Evolutionary conservation across 768 basidiomycete genomes (phyloP).

Genomic region (Mycena leptocephala): DNA sequence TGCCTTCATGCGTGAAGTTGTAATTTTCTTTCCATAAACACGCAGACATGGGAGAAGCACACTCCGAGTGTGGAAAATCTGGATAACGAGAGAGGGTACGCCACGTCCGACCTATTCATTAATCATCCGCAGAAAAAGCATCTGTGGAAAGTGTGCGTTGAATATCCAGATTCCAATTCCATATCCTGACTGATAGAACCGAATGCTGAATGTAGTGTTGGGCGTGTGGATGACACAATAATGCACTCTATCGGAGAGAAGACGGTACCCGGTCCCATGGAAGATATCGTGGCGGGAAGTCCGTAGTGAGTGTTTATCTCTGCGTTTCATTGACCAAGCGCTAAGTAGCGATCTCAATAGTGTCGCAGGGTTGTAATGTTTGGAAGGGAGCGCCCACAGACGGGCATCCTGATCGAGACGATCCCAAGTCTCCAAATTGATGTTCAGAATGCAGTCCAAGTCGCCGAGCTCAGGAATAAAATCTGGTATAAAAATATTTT

Average conservation of each 20-base stretch:
- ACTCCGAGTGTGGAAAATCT: conserved; percentile 51
- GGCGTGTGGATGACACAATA: conserved; percentile 51
- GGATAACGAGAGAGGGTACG: conserved; percentile 53
- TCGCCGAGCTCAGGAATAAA: conserved; percentile 50
- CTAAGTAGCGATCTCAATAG: too few species aligned
- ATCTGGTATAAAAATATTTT: conserved; percentile 48
- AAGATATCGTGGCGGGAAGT: conserved; percentile 37
- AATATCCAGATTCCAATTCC: too few species aligned
- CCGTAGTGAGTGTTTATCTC: too few species aligned
- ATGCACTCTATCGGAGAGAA: conserved; percentile 51
- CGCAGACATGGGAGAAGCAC: conserved; percentile 47
- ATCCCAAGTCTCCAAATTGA: conserved; percentile 46
- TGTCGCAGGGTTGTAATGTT: conserved; percentile 58
- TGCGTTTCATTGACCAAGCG: conserved; percentile 24
- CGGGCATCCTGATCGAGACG: conserved; percentile 52
- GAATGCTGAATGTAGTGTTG: too few species aligned
- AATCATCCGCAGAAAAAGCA: conserved; percentile 55
- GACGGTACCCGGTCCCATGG: conserved; percentile 49
- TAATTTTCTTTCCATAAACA: neutral
- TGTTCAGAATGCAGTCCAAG: conserved; percentile 41
- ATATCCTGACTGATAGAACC: too few species aligned
- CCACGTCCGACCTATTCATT: conserved; percentile 55
- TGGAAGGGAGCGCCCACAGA: conserved; percentile 52
- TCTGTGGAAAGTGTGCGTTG: conserved; percentile 53
- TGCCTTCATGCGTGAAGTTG: neutral